phyloP scores from a whole-genome alignment of 345 rosid genomes.

The Dipteronia sinensis region DNA sequence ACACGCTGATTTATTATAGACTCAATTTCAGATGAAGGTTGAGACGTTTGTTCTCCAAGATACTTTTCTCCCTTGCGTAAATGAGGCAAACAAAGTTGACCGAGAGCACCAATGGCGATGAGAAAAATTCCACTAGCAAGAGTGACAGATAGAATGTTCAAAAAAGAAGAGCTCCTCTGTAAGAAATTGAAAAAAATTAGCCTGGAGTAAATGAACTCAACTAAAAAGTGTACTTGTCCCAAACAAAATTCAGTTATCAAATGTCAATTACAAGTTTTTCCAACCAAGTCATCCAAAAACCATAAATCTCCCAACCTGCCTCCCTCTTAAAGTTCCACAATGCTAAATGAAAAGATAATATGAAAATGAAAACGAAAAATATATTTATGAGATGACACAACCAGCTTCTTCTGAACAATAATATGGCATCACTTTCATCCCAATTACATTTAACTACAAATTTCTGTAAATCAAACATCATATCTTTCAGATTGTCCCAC shows the following conservation, averaged over 20 bases:
- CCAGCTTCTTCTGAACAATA: neutral
- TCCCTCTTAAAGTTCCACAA: neutral
- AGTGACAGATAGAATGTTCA: conserved; percentile 51
- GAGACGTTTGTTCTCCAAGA: conserved; percentile 31
- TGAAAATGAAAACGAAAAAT: neutral
- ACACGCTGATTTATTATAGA: conserved; percentile 37
- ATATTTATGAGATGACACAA: neutral
- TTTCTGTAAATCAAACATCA: neutral
- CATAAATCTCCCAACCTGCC: neutral
- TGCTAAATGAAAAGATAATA: neutral
- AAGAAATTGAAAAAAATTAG: conserved; percentile 24
- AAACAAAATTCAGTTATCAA: neutral
- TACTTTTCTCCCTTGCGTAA: conserved; percentile 39
- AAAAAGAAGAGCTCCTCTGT: conserved; percentile 61
- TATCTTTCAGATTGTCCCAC: neutral
- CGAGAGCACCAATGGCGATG: conserved; percentile 40
- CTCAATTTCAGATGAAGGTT: conserved; percentile 41
- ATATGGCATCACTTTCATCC: neutral
- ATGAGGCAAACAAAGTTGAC: conserved; percentile 49
- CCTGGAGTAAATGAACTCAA: conserved; percentile 2
- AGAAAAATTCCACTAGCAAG: conserved; percentile 74
- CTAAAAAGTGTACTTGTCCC: neutral
- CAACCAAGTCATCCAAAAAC: neutral
- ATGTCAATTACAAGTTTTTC: neutral
- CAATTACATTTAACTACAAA: neutral